Evolutionary conservation across 371 early-diverging fungal species (phyloP), one percentile per base, ranked within the genome.

Genomic region (Syncephalastrum racemosum): DNA sequence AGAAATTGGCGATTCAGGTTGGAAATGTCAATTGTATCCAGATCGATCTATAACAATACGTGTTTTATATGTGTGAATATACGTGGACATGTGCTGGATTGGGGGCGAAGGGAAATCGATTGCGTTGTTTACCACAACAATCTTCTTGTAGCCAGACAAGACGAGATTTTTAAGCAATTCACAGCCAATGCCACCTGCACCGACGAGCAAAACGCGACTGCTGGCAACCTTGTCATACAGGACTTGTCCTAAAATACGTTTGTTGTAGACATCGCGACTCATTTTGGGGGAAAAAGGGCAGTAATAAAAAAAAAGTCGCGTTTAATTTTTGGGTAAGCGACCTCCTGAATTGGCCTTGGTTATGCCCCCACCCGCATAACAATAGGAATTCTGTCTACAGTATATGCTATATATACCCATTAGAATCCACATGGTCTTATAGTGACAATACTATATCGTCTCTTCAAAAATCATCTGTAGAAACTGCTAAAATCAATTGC

Each of bases 1-100:
- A 99, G 81, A 66, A 99, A 98, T 77, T 99, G 99, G 23, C 99
- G 81, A 73, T 99, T 99, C 55, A 99, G 77, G 73, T 99, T 99
- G 36, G 97, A 94, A 47, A 98, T 77, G 59, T 99, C 99, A 53
- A 99, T 98, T 0, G 96, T 96, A 76, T 99, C 99, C 53, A 96
- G 73, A 77, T 99, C 99, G 49, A 99, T 87, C 85, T 91, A 55
- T 15, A 39, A 49, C 16, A 46, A 25, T 41, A 2, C 39, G 18
- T 25, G 40, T 53, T 22, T 19, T 23, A n/a, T 4, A 27, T 44
- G 3, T 45, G 10, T 0, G 36, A 5, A 18, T 42, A 23, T 20
- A 15, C n/a, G 14, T 41, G 42, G 2, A 12, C 10, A 12, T 31
- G 36, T 8, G 36, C 10, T 31, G 36, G 12, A 31, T 31, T n/a